Conservation (phyloP, 495 filamentous ascomycete species). For the Penicillium angulare region DNA sequence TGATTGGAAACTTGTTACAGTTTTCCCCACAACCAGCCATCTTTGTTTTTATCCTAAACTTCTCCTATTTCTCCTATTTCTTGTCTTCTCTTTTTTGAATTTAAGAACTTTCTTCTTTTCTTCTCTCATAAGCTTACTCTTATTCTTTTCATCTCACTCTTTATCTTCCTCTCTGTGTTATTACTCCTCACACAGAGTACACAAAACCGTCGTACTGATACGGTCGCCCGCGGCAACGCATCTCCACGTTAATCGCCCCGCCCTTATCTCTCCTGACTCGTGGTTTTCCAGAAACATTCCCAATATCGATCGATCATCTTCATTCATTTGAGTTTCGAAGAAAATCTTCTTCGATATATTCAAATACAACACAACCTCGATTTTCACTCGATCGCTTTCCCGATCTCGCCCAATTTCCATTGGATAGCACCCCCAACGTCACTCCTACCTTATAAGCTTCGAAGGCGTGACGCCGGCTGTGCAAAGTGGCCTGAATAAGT, state of each 20-base stretch:
- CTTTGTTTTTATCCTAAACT: slow-evolving; percentile 13
- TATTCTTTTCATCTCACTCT: not conserved
- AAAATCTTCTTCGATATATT: too few species aligned
- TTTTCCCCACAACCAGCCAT: slow-evolving; percentile 21
- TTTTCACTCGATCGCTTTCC: too few species aligned
- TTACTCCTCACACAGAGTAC: too few species aligned
- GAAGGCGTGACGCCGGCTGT: slow-evolving; percentile 5
- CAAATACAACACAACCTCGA: too few species aligned
- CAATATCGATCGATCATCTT: not conserved
- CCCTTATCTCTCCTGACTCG: not conserved
- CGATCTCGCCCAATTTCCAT: too few species aligned
- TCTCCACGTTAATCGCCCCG: not conserved
- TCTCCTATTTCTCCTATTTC: not conserved
- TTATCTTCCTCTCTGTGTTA: too few species aligned
- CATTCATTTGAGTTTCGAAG: not conserved
- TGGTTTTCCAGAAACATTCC: not conserved
- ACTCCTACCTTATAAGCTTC: too few species aligned
- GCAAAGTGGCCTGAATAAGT: slow-evolving; percentile 24
- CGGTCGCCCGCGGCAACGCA: not conserved
- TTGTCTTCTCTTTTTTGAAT: not conserved
- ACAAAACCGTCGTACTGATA: not conserved
- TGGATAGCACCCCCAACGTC: not conserved
- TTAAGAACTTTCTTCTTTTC: not conserved
- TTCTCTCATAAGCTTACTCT: not conserved
- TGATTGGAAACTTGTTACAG: not conserved